A percentile compares a stretch with the other conserved stretches of the same genome.
phyloP scores from a whole-genome alignment of 345 rosid species.

The Firmiana major region DNA sequence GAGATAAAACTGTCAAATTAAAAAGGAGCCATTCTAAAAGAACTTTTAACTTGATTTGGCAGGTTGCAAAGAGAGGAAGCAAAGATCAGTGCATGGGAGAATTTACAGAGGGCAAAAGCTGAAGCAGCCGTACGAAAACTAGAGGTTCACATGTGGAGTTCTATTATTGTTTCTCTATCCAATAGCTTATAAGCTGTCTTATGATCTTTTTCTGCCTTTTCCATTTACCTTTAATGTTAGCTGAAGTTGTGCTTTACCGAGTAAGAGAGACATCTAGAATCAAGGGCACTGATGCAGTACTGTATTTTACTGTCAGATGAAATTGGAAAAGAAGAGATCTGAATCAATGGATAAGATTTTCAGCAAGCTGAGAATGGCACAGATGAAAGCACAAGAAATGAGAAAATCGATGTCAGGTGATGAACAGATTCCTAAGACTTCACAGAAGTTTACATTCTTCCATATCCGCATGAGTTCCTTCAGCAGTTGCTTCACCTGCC shows the following conservation, averaged over 20 bases:
- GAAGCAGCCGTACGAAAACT: slow-evolving; percentile 89
- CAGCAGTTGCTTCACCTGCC: slow-evolving; percentile 53
- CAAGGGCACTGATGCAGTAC: not conserved
- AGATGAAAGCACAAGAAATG: slow-evolving; percentile 73
- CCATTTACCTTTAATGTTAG: not conserved
- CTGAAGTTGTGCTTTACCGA: not conserved
- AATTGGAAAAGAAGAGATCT: slow-evolving; percentile 86
- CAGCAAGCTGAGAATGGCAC: slow-evolving; percentile 60
- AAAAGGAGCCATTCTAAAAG: not conserved
- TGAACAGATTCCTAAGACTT: slow-evolving; percentile 29
- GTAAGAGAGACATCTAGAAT: no score
- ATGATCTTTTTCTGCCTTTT: not conserved
- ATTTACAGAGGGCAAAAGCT: slow-evolving; percentile 94
- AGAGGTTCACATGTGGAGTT: slow-evolving; percentile 48
- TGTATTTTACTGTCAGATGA: slow-evolving; percentile 46
- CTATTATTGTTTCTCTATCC: not conserved
- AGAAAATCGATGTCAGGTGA: slow-evolving; percentile 46
- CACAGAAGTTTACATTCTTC: slow-evolving; percentile 35
- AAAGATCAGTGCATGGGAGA: slow-evolving; percentile 93
- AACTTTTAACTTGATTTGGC: slow-evolving; percentile 8
- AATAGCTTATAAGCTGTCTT: not conserved
- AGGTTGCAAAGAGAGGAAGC: slow-evolving; percentile 89
- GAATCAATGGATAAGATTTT: slow-evolving; percentile 76
- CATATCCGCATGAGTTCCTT: slow-evolving; percentile 31
- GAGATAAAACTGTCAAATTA: not conserved